These are phyloP conservation scores for Apiospora arundinis DNA, from an alignment of 2,329 filamentous ascomycete species.

Conservation along the genomic window DNA sequence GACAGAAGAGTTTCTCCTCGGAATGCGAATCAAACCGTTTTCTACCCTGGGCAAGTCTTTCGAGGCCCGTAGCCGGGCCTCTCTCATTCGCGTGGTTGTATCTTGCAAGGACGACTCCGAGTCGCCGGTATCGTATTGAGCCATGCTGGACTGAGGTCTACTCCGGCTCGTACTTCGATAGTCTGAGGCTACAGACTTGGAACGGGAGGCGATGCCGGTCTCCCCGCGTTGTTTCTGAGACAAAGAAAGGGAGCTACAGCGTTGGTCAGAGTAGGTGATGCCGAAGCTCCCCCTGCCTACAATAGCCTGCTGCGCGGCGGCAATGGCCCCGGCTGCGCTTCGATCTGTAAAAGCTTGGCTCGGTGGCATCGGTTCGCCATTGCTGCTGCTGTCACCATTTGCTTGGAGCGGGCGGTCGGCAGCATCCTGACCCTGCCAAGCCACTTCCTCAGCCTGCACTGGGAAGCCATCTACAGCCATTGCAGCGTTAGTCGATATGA, in stretches of 20 bases:
- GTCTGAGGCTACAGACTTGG: not conserved
- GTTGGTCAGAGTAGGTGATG: conserved; percentile 1
- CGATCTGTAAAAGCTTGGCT: not conserved
- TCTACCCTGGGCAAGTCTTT: conserved; percentile 8
- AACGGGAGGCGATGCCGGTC: not conserved
- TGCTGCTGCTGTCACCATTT: not conserved
- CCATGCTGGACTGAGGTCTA: not conserved
- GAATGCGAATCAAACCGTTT: conserved; percentile 2
- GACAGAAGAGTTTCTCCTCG: not conserved
- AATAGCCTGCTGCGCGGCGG: conserved; percentile 14
- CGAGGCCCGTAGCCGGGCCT: not conserved
- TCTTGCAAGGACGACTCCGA: not conserved
- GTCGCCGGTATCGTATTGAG: not conserved
- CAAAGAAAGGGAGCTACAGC: not conserved
- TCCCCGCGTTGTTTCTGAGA: not conserved
- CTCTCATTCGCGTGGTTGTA: not conserved
- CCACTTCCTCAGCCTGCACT: not conserved
- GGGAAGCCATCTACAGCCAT: conserved; percentile 11
- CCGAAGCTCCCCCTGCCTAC: not conserved
- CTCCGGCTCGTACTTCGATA: not conserved
- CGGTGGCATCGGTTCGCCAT: not conserved
- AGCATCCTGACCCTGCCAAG: not conserved
- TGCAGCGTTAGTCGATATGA: not conserved
- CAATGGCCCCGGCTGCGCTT: conserved; percentile 5
- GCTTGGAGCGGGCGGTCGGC: not conserved